phyloP scores from a whole-genome alignment of 2,329 filamentous ascomycete genomes.

The Neurospora sp. region DNA sequence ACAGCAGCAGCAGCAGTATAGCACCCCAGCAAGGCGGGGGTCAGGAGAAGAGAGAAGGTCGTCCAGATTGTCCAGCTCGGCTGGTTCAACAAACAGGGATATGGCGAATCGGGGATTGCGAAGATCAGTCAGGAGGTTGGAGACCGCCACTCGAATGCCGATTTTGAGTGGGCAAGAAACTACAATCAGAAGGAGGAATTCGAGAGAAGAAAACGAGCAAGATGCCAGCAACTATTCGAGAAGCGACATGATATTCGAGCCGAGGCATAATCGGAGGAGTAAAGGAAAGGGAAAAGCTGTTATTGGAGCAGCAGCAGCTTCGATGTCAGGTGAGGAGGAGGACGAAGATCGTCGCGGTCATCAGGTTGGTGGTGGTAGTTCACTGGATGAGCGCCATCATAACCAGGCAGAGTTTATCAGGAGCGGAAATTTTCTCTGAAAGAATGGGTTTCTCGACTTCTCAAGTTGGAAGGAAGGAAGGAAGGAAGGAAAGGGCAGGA shows the following conservation, averaged over 20 bases:
- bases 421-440: background rate
- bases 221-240: background rate
- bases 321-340: background rate
- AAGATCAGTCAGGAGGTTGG: conserved; percentile 17
- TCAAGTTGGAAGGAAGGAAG: background rate
- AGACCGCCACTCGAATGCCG: conserved; percentile 8
- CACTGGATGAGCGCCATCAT: background rate
- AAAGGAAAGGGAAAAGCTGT: background rate
- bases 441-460: background rate
- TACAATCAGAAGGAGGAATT: background rate
- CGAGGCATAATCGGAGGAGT: background rate
- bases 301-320: background rate
- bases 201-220: background rate
- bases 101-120: conserved; percentile 21
- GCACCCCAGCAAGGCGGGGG: conserved; percentile 1
- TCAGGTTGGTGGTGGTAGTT: background rate
- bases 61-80: conserved; percentile 2
- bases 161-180: background rate
- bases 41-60: background rate
- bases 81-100: conserved; percentile 22
- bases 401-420: background rate
- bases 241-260: background rate
- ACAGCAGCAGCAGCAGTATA: conserved; percentile 16
- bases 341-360: background rate
- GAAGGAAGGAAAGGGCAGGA: background rate